Base-by-base conservation (phyloP, 768 basidiomycete genomes). In the Kwoniella dendrophila region DNA sequence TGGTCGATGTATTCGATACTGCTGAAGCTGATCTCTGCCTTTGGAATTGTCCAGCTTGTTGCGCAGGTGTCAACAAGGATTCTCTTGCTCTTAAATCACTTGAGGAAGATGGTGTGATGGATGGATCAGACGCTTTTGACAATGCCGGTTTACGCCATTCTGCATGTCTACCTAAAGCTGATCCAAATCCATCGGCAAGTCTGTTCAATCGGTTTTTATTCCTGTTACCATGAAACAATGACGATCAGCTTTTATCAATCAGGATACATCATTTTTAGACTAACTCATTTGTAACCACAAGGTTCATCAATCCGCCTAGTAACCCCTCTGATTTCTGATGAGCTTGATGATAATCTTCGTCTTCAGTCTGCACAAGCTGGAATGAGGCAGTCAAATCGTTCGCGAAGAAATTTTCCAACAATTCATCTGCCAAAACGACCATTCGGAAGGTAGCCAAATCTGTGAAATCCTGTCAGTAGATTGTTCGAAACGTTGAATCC, bases 371-470 rank as follows among this genome's bases (percentile, higher is more conserved):
- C 58, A 89, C 87, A 33, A 96, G 82, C 65, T 86, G 84, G 85
- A 96, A 98, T 2, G 93, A 93, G 0, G 85, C 86, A 0, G 90
- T 86, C 64, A 99, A 82, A 77, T 98, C 96, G 0, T 88, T 86
- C 72, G 92, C 93, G 71, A 97, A 99, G 84, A 99, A 99, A 1
- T 90, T 88, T 76, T 99, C 96, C 26, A 99, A 85, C 27, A 98
- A 83, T 77, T 97, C 94, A 68, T 98, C 96, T 0, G 95, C 94
- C 8, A 99, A 84, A 4, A 99, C 90, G 40, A 98, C 95, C 96
- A 98, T 99, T 6, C 96, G 87, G 86, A 99, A 99, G 7, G 79
- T 80, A 2, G 79, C 79, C 8, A 80, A 70, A 51, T 78, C 91
- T 91, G 68, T 27, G 10, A 53, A 26, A 52, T 47, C 55, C 2